These are phyloP conservation scores for Candida neerlandica DNA, from an alignment of 1,139 yeast species.

Conservation along the genomic window DNA sequence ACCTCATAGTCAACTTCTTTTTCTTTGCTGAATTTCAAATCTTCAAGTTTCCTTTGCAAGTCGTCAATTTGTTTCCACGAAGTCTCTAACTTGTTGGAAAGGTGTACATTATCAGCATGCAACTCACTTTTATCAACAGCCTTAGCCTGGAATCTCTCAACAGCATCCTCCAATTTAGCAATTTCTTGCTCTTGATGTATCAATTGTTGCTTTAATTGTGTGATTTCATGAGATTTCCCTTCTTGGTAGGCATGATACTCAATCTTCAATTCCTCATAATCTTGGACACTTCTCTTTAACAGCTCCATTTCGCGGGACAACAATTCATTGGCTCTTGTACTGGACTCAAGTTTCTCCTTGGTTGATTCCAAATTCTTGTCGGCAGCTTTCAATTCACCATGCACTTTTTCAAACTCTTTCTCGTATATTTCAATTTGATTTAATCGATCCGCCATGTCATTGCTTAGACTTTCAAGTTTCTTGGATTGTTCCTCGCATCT, in stretches of 20 bases:
- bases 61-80: conserved; percentile 5
- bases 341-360: not conserved
- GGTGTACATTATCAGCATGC: conserved; percentile 3
- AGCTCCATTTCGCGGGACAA: conserved; percentile 1
- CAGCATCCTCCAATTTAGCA: not conserved
- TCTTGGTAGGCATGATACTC: not conserved
- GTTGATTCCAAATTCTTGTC: not conserved
- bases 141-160: not conserved
- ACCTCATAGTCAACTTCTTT: conserved; percentile 1
- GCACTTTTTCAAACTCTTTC: conserved; percentile 11
- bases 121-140: conserved; percentile 1
- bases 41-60: conserved; percentile 5
- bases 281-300: not conserved
- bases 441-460: not conserved
- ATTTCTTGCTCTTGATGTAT: not conserved
- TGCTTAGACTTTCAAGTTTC: not conserved
- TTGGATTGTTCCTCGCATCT: not conserved
- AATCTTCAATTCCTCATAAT: not conserved
- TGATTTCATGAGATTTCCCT: not conserved
- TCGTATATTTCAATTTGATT: conserved; percentile 11
- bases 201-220: not conserved
- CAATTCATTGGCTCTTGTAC: not conserved
- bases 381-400: conserved; percentile 6
- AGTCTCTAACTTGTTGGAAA: not conserved
- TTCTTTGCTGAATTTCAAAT: conserved; percentile 3